These are phyloP conservation scores for Cystobasidium ongulense DNA, from an alignment of 768 basidiomycete genomes.

Conservation along the genomic window DNA sequence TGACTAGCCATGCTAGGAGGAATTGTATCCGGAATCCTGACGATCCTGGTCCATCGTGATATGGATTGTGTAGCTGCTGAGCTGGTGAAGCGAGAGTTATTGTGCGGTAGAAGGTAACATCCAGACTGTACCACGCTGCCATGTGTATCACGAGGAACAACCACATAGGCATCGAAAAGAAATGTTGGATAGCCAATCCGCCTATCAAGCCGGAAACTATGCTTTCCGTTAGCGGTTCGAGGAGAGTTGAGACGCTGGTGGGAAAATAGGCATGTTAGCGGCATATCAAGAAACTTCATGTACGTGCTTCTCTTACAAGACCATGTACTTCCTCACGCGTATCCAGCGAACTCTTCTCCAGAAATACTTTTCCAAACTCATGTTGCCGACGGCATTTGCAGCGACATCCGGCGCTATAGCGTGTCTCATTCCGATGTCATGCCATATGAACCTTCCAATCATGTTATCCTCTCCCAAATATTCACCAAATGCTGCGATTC, in stretches of 20 bases:
- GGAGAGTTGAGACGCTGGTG: slow-evolving; percentile 58
- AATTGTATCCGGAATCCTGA: slow-evolving; percentile 54
- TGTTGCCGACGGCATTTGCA: slow-evolving; percentile 76
- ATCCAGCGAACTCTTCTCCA: slow-evolving; percentile 91
- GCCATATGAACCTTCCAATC: slow-evolving; percentile 87
- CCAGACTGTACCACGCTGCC: slow-evolving; percentile 62
- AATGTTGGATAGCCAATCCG: slow-evolving; percentile 53
- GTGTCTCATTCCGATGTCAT: slow-evolving; percentile 78
- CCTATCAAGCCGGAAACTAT: slow-evolving; percentile 63
- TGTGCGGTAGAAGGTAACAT: slow-evolving; percentile 71
- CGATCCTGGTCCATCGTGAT: slow-evolving; percentile 50
- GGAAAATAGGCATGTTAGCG: background rate
- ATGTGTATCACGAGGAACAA: slow-evolving; percentile 54
- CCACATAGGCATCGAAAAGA: slow-evolving; percentile 48
- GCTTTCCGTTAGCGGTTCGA: slow-evolving; percentile 89
- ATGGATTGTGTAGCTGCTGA: slow-evolving; percentile 47
- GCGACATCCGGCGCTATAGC: slow-evolving; percentile 85
- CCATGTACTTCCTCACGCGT: slow-evolving; percentile 90
- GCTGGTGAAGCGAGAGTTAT: slow-evolving; percentile 50
- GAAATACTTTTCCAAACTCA: slow-evolving; percentile 76
- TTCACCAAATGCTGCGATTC: slow-evolving; percentile 70
- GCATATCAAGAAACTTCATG: background rate
- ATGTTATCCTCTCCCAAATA: slow-evolving; percentile 97
- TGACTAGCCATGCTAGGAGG: slow-evolving; percentile 63
- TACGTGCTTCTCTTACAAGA: slow-evolving; percentile 46